Evolutionary conservation across 345 rosid genomes (phyloP).

Genomic region (Punica granatum): DNA sequence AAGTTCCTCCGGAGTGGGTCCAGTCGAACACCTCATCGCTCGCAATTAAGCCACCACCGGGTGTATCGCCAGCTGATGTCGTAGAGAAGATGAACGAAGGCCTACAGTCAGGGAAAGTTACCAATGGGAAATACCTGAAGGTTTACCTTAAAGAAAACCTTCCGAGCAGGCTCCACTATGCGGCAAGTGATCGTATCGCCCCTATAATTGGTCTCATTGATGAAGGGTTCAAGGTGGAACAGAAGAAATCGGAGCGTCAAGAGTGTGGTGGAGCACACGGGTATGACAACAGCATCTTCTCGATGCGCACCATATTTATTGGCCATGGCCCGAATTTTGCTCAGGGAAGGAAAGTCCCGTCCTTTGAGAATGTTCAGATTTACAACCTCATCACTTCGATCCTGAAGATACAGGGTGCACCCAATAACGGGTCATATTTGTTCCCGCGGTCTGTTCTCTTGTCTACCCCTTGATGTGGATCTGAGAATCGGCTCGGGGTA

Average conservation of each 20-base stretch:
- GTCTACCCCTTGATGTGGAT: slow-evolving; percentile 24
- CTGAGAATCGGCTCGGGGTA: neutral
- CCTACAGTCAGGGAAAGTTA: slow-evolving; percentile 57
- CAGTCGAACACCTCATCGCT: slow-evolving; percentile 64
- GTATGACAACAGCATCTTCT: slow-evolving; percentile 80
- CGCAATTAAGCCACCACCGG: slow-evolving; percentile 61
- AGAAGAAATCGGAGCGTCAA: slow-evolving; percentile 33
- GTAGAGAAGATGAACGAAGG: slow-evolving; percentile 85
- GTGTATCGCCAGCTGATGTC: slow-evolving; percentile 31
- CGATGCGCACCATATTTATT: slow-evolving; percentile 87
- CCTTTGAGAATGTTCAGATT: slow-evolving; percentile 90
- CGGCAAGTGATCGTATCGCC: slow-evolving; percentile 55
- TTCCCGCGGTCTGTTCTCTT: slow-evolving; percentile 44
- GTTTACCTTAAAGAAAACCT: slow-evolving; percentile 80
- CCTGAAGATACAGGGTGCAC: slow-evolving; percentile 61
- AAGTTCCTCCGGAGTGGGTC: slow-evolving; percentile 64
- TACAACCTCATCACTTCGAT: slow-evolving; percentile 79
- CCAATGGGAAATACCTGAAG: slow-evolving; percentile 63
- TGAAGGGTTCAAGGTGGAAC: slow-evolving; percentile 80
- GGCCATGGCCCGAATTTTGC: slow-evolving; percentile 88
- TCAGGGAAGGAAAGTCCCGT: slow-evolving; percentile 70
- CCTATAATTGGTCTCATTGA: slow-evolving; percentile 70
- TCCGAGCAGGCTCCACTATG: slow-evolving; percentile 75
- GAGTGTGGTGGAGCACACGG: slow-evolving; percentile 97
- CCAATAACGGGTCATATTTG: slow-evolving; percentile 64